Base-by-base conservation (phyloP, 2,329 filamentous ascomycete species). In the Neonectria sp. region DNA sequence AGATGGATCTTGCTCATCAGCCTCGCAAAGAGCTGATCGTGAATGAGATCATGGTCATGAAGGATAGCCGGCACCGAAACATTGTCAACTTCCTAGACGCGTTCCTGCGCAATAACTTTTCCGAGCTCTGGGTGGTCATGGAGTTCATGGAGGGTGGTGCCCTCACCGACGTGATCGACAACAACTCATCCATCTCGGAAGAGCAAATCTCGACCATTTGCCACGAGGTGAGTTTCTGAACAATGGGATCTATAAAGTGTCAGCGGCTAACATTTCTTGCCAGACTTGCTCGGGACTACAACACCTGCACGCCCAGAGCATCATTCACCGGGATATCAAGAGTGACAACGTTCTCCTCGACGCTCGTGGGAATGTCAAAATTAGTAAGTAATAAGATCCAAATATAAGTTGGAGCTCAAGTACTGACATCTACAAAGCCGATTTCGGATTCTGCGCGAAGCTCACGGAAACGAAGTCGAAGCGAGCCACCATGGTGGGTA, bases 11-110 rank as follows among this genome's bases (percentile, higher is more conserved):
- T 63, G 94, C 95, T 57, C 96, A 97, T 79, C 96, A 99, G 82
- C 96, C 96, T 55, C 89, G 96, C 66, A 99, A 99, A 86, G 96
- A 99, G 82, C 85, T 99, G 77, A 99, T 99, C 78, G 96, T 99
- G 60, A 99, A 99, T 81, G 96, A 99, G 79, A 99, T 99, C 78
- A 97, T 99, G 85, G 96, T 99, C 67, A 99, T 99, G 96, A 98
- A 98, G 85, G 96, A 99, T 84, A 97, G 94, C 86, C 93, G 95
- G 79, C 96, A 99, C 81, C 92, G 93, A 68, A 99, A 99, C 82
- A 99, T 99, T 85, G 96, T 99, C 82, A 99, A 99, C 83, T 99
- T 97, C 84, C 85, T 99, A 37, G 96, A 99, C 75, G 95, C 95
- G 4, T 99, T 98, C 86, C 84, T 99, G 78, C 93, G 96, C 77